Evolutionary conservation across 192 early-diverging fungal genomes (phyloP), one percentile per base, ranked within the genome.

Genomic region (Backusella tuberculispora): DNA sequence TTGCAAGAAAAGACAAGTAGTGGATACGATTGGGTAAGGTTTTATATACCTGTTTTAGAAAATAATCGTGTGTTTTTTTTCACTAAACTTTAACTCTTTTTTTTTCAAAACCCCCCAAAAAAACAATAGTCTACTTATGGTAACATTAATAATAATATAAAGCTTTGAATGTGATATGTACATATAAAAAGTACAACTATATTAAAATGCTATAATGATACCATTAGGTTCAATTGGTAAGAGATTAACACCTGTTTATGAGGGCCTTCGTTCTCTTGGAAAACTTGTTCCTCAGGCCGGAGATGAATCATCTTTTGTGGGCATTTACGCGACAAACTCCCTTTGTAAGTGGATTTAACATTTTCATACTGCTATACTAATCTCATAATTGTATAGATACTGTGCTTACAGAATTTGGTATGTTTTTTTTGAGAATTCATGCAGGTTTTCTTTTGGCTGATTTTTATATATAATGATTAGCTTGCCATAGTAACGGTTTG

Each of bases 41-140:
- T 73, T 46, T 24, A 19, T 66, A 44, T 66, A 29, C 34, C 26
- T 43, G 17, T 45, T 74, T 64, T 38, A 38, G 45, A 75, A 67
- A 21, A 17, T 63, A 10, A 47, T 64, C 26, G n/a, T 44, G 19
- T 38, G 43, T 29, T 63, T 38, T 40, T 69, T 74, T 46, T 40
- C 66, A 29, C 24, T 66, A 44, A 41, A 26, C 66, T 44, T 74
- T 53, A 53, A 53, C 53, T 60, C 26, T 60, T 60, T 46, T 26
- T 74, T 56, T 42, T 41, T 67, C 29, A 7, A 40, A 37, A 26
- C 21, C 34, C 14, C 6, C 13, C 13, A 17, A 29, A 29, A 37
- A 43, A 8, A 14, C 9, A 46, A 15, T 77, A 84, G 83, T 65
- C 73, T 65, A 73, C 74, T 34, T 84, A 84, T 84, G 73, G 83